Percentiles rank a stretch among this genome's conserved stretches.
Evolutionary conservation across 495 filamentous ascomycete genomes (phyloP).

Genomic region (Parmelia sp.): DNA sequence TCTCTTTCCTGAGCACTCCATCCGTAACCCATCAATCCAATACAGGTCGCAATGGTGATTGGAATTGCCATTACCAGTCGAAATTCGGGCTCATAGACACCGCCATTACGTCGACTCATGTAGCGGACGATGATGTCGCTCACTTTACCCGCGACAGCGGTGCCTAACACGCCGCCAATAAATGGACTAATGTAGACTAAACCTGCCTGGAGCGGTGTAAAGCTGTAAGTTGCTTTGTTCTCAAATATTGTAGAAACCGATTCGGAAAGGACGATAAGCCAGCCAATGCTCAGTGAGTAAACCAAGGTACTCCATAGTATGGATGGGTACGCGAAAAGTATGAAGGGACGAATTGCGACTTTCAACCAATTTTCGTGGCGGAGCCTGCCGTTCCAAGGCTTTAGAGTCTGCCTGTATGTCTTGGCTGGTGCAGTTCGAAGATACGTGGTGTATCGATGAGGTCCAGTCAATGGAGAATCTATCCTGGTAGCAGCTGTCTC

Average conservation of each 20-base stretch:
- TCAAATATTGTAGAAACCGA: slow-evolving; percentile 73
- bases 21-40: slow-evolving; percentile 89
- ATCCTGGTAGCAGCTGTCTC: slow-evolving; percentile 12
- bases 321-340: slow-evolving; percentile 79
- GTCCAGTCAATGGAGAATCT: slow-evolving; percentile 5
- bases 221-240: slow-evolving; percentile 59
- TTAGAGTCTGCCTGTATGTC: slow-evolving; percentile 64
- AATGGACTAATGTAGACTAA: slow-evolving; percentile 88
- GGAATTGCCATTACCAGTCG: slow-evolving; percentile 86
- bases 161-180: slow-evolving; percentile 81
- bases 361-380: slow-evolving; percentile 71
- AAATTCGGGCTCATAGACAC: slow-evolving; percentile 95
- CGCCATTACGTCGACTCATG: slow-evolving; percentile 80
- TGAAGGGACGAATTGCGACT: slow-evolving; percentile 69
- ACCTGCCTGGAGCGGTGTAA: slow-evolving; percentile 71
- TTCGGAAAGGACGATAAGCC: slow-evolving; percentile 93
- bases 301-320: slow-evolving; percentile 87
- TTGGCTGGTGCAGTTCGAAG: slow-evolving; percentile 55
- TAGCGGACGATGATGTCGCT: slow-evolving; percentile 74
- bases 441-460: slow-evolving; percentile 50
- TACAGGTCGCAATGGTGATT: slow-evolving; percentile 67
- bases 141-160: slow-evolving; percentile 82
- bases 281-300: slow-evolving; percentile 86
- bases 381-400: slow-evolving; percentile 69
- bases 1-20: slow-evolving; percentile 75